phyloP scores from a whole-genome alignment of 306 rosid genomes.

The Vigna angularis region DNA sequence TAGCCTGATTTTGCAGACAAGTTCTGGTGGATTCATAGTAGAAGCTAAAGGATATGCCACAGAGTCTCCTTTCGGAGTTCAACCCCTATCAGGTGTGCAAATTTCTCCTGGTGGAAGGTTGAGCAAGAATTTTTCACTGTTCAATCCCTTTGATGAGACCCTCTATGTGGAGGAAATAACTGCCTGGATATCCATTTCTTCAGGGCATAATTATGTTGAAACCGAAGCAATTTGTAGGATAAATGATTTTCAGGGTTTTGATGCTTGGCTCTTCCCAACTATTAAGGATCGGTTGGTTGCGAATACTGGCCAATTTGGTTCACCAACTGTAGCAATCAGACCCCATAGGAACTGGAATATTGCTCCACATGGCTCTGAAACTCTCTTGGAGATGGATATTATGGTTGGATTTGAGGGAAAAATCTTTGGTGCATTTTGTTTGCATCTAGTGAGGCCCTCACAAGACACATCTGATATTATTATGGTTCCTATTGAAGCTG shows the following conservation, averaged over 20 bases:
- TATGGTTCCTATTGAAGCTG: conserved; percentile 86
- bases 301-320: conserved; percentile 63
- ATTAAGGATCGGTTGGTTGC: conserved; percentile 73
- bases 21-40: conserved; percentile 83
- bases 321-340: conserved; percentile 67
- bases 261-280: conserved; percentile 52
- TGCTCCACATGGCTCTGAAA: conserved; percentile 72
- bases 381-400: conserved; percentile 75
- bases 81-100: conserved; percentile 62
- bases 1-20: conserved; percentile 90
- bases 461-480: conserved; percentile 70
- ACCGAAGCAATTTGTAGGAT: conserved; percentile 77
- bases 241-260: conserved; percentile 56
- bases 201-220: conserved; percentile 62
- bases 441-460: conserved; percentile 76
- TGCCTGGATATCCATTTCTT: conserved; percentile 74
- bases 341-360: conserved; percentile 86
- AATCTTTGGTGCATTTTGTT: conserved; percentile 77
- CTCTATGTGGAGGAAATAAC: conserved; percentile 76
- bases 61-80: conserved; percentile 85
- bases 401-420: conserved; percentile 67
- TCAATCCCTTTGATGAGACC: conserved; percentile 79
- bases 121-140: conserved; percentile 76
- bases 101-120: conserved; percentile 75
- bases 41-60: conserved; percentile 78